Evolutionary conservation across 202 grass and related monocot species (phyloP).

Genomic region (Sporobolus alterniflorus): DNA sequence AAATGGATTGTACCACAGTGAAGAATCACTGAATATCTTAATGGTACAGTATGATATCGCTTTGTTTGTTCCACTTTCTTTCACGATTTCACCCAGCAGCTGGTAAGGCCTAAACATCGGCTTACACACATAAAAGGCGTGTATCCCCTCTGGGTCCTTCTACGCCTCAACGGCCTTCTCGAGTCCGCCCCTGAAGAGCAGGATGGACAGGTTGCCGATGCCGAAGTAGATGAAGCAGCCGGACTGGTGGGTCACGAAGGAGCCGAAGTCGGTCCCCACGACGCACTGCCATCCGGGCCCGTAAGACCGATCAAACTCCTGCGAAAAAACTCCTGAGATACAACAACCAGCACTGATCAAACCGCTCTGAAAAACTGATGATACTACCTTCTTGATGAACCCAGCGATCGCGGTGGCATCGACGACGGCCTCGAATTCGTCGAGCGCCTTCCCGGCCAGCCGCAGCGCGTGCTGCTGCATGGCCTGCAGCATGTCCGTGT

Average conservation of each 20-base stretch:
- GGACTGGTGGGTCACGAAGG: conserved; percentile 54
- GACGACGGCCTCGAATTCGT: conserved; percentile 42
- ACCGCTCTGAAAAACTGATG: not conserved
- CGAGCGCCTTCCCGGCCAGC: conserved; percentile 56
- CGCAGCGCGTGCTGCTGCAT: conserved; percentile 55
- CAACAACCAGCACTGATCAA: not conserved
- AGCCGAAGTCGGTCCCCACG: conserved; percentile 64
- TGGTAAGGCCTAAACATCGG: not conserved
- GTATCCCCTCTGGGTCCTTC: not conserved
- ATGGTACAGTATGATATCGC: too few relatives aligned
- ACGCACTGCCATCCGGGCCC: conserved; percentile 63
- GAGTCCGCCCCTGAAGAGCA: conserved; percentile 49
- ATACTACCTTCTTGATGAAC: conserved; percentile 67
- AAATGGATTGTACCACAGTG: not conserved
- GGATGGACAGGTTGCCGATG: conserved; percentile 56
- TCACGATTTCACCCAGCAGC: not conserved
- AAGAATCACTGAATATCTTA: not conserved
- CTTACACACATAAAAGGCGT: not conserved
- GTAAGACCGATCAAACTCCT: conserved; percentile 57
- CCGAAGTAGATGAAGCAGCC: conserved; percentile 69
- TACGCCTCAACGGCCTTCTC: conserved; percentile 23
- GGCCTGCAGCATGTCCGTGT: conserved; percentile 42
- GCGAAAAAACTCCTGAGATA: not conserved
- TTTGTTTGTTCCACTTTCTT: not conserved
- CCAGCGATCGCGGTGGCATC: conserved; percentile 53